These are phyloP conservation scores for Amaranthus palmeri DNA, from an alignment of 148 eudicot species.

Conservation along the genomic window DNA sequence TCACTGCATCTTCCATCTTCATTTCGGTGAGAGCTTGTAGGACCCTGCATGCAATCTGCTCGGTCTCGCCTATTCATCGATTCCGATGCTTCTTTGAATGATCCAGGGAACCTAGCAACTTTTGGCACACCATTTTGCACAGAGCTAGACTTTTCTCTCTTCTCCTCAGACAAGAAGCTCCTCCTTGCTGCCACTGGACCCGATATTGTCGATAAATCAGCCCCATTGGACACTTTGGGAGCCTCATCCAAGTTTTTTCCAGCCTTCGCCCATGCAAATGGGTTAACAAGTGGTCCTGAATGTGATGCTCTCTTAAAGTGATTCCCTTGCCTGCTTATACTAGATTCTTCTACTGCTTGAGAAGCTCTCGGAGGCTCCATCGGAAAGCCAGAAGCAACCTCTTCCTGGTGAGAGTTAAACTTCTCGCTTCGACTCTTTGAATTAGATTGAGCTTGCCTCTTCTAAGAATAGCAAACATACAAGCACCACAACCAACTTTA, in stretches of 20 bases:
- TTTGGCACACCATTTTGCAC: slow-evolving; percentile 50
- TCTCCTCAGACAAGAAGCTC: slow-evolving; percentile 54
- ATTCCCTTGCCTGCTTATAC: slow-evolving; percentile 34
- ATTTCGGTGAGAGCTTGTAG: slow-evolving; percentile 37
- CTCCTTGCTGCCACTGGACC: slow-evolving; percentile 50
- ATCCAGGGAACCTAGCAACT: slow-evolving; percentile 70
- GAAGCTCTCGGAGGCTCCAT: slow-evolving; percentile 83
- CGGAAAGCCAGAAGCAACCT: slow-evolving; percentile 87
- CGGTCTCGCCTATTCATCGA: slow-evolving; percentile 47
- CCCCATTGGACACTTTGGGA: slow-evolving; percentile 57
- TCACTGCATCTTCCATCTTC: slow-evolving; percentile 51
- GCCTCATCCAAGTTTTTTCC: slow-evolving; percentile 62
- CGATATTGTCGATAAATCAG: slow-evolving; percentile 44
- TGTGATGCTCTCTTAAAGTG: slow-evolving; percentile 74
- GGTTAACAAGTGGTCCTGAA: slow-evolving; percentile 82
- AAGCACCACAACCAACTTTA: slow-evolving; percentile 5
- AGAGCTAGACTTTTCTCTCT: slow-evolving; percentile 44
- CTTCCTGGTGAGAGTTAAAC: slow-evolving; percentile 84
- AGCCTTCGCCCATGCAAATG: slow-evolving; percentile 63
- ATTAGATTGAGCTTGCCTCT: slow-evolving; percentile 56
- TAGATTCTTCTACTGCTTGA: slow-evolving; percentile 49
- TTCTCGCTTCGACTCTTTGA: slow-evolving; percentile 90
- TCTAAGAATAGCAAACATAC: slow-evolving; percentile 37
- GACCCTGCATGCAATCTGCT: slow-evolving; percentile 27
- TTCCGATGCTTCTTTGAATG: slow-evolving; percentile 63